A percentile compares a stretch with the other conserved stretches of the same genome.
Conservation (phyloP, 768 basidiomycete genomes). For the Phallus indusiatus region DNA sequence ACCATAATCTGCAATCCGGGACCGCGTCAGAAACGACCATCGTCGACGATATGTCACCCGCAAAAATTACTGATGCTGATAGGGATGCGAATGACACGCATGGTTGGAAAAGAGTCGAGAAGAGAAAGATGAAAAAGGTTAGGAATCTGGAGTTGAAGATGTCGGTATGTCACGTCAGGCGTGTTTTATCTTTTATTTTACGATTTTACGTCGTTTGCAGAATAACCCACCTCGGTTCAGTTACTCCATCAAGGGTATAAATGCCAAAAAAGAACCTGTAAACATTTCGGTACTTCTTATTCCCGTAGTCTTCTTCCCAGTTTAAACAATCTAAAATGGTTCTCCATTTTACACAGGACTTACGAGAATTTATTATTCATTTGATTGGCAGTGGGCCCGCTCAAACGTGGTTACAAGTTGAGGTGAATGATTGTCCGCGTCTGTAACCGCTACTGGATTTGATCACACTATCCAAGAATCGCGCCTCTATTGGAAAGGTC, state of each 20-base stretch:
- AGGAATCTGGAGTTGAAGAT: conserved; percentile 47
- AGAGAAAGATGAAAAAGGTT: conserved; percentile 61
- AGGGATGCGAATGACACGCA: conserved; percentile 19
- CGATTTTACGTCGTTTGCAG: conserved; percentile 22
- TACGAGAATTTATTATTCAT: conserved; percentile 80
- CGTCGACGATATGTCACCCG: not conserved
- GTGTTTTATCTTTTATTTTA: conserved; percentile 10
- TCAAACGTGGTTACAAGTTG: conserved; percentile 77
- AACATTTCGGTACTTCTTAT: conserved; percentile 53
- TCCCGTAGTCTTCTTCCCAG: conserved; percentile 19
- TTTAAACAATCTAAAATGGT: not conserved
- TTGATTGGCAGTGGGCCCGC: conserved; percentile 75
- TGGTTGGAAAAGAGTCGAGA: conserved; percentile 65
- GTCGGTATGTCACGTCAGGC: conserved; percentile 41
- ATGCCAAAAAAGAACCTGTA: conserved; percentile 61
- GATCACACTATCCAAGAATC: conserved; percentile 43
- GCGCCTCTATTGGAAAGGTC: conserved; percentile 62
- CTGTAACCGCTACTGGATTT: not conserved
- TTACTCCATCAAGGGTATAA: conserved; percentile 71
- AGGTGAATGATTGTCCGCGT: conserved; percentile 36
- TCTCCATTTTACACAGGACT: conserved; percentile 43
- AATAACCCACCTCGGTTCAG: conserved; percentile 63
- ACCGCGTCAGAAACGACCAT: not conserved
- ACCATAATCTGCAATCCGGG: not conserved
- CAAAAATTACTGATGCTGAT: conserved; percentile 8